A percentile compares a stretch with the other conserved stretches of the same genome.
Evolutionary conservation across 371 early-diverging fungal genomes (phyloP).

Genomic region (Apophysomyces elegans): DNA sequence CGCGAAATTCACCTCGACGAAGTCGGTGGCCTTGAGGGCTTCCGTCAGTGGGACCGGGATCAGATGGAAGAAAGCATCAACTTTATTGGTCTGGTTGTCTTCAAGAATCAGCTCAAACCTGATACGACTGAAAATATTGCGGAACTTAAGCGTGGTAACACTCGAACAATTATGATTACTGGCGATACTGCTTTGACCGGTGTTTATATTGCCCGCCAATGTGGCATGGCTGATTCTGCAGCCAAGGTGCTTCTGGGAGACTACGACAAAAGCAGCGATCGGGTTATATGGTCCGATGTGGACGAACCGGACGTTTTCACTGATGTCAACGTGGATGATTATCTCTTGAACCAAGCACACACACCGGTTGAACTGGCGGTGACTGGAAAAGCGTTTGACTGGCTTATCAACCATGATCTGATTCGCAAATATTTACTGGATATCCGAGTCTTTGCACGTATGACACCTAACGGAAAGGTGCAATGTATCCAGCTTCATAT

Average conservation of each 20-base stretch:
- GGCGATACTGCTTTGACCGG: constrained; percentile 94
- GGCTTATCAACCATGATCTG: constrained; percentile 41
- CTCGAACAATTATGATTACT: constrained; percentile 90
- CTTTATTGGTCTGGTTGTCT: constrained; percentile 80
- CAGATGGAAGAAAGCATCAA: constrained; percentile 68
- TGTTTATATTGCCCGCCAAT: constrained; percentile 81
- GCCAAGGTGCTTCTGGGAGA: constrained; percentile 58
- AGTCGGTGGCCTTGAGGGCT: constrained; percentile 42
- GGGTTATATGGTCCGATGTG: constrained; percentile 59
- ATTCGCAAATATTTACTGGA: constrained; percentile 57
- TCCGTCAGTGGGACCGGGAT: constrained; percentile 57
- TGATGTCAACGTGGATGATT: constrained; percentile 41
- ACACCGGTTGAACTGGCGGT: constrained; percentile 68
- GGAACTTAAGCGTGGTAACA: constrained; percentile 75
- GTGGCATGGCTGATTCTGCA: constrained; percentile 66
- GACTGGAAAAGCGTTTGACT: constrained; percentile 73
- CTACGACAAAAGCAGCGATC: constrained; percentile 28
- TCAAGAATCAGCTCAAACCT: constrained; percentile 87
- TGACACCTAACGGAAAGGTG: constrained; percentile 78
- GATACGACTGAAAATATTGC: constrained; percentile 76
- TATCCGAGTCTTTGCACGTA: constrained; percentile 78
- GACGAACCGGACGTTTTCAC: constrained; percentile 46
- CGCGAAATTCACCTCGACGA: constrained; percentile 50
- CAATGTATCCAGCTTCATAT: constrained; percentile 77
- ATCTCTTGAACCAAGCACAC: constrained; percentile 33